A percentile compares a stretch with the other conserved stretches of the same genome.
These are phyloP conservation scores for Alternaria panax DNA, from an alignment of 2,329 filamentous ascomycete species.

Conservation along the genomic window DNA sequence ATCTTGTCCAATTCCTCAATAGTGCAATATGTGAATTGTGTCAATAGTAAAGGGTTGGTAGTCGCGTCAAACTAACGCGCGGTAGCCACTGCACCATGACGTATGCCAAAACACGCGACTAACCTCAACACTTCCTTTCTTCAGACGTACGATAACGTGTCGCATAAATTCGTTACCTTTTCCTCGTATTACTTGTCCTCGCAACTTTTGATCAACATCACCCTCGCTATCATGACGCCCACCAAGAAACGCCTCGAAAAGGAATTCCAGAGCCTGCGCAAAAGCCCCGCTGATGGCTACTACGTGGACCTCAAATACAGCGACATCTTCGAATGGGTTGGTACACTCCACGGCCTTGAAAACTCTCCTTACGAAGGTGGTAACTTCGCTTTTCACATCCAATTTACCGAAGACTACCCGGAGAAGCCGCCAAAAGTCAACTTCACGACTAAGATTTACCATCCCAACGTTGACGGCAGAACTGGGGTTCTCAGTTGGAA, in stretches of 20 bases:
- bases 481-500: not conserved
- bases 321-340: constrained; percentile 7
- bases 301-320: not conserved
- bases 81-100: not conserved
- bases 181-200: not conserved
- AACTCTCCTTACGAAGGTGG: constrained; percentile 5
- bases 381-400: constrained; percentile 1
- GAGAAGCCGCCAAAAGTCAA: constrained; percentile 3
- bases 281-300: constrained; percentile 1
- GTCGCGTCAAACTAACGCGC: not conserved
- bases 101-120: not conserved
- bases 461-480: not conserved
- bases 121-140: not conserved
- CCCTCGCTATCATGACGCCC: not conserved
- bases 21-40: not conserved
- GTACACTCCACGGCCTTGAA: not conserved
- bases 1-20: not conserved
- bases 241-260: constrained; percentile 10
- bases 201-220: rapidly evolving
- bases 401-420: constrained; percentile 9
- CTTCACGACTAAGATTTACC: constrained; percentile 10
- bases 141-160: not conserved
- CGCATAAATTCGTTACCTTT: not conserved
- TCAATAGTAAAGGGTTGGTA: not conserved
- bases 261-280: constrained; percentile 2